Conservation (phyloP, 2,329 filamentous ascomycete genomes). For the Trichoderma sp. region DNA sequence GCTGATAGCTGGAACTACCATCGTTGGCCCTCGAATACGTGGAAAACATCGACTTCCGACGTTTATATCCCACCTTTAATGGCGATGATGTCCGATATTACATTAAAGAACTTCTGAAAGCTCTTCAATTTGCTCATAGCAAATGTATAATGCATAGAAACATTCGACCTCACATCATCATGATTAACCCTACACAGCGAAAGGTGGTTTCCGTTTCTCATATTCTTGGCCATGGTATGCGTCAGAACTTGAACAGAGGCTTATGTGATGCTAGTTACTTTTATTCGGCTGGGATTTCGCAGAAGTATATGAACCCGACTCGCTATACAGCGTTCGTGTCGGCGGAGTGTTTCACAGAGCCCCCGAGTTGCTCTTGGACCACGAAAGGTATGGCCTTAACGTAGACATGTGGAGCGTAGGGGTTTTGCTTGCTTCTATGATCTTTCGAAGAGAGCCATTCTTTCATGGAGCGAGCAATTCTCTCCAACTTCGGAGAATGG, state of each 20-base stretch:
- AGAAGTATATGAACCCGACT: conserved; percentile 97
- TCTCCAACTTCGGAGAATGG: conserved; percentile 97
- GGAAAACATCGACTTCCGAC: conserved; percentile 98
- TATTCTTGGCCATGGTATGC: neutral
- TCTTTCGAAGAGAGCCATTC: conserved; percentile 98
- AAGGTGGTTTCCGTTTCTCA: conserved; percentile 60
- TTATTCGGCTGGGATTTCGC: conserved; percentile 98
- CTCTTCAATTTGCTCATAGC: conserved; percentile 96
- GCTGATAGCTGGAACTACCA: conserved; percentile 87
- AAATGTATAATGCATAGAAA: conserved; percentile 99
- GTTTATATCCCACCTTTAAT: conserved; percentile 93
- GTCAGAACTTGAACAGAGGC: neutral
- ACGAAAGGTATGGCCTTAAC: conserved; percentile 99
- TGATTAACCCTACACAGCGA: conserved; percentile 99
- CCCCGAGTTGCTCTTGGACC: conserved; percentile 92
- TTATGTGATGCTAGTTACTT: conserved; percentile 64
- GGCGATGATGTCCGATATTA: conserved; percentile 98
- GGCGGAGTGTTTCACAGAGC: conserved; percentile 98
- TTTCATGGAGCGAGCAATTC: conserved; percentile 99
- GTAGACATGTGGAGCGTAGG: conserved; percentile 99
- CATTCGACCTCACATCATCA: conserved; percentile 99
- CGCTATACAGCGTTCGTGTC: conserved; percentile 97
- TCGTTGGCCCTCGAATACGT: conserved; percentile 97
- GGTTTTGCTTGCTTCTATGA: conserved; percentile 99
- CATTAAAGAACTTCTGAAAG: conserved; percentile 95